Evolutionary conservation across 371 early-diverging fungal genomes (phyloP).

Genomic region (Apophysomyces elegans): DNA sequence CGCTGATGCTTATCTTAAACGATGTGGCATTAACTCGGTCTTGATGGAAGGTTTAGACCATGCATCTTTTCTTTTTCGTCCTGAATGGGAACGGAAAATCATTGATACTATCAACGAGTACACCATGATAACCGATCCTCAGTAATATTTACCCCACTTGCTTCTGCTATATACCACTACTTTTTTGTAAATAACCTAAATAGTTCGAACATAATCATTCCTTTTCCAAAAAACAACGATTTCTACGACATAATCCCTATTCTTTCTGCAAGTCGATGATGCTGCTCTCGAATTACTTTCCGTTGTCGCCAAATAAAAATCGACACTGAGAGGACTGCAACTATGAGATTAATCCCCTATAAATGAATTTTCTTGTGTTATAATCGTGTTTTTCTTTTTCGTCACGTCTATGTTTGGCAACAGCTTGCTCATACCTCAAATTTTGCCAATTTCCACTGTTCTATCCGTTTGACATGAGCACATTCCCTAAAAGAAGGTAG

Average conservation of each 20-base stretch:
- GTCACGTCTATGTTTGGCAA: neutral
- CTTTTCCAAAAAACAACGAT: conserved; percentile 21
- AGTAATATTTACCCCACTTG: neutral
- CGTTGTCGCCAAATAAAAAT: conserved; percentile 50
- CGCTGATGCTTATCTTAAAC: conserved; percentile 48
- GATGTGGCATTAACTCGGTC: conserved; percentile 44
- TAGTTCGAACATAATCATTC: conserved; percentile 23
- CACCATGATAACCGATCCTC: conserved; percentile 10
- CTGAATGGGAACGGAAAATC: conserved; percentile 45
- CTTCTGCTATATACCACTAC: neutral
- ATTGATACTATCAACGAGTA: conserved; percentile 33
- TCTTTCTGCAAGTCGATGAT: conserved; percentile 43
- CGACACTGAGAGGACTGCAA: conserved; percentile 36
- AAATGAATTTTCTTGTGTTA: neutral
- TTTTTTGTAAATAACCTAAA: neutral
- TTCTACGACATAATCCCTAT: conserved; percentile 33
- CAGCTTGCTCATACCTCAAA: conserved; percentile 37
- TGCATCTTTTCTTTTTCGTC: conserved; percentile 53
- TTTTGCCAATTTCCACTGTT: conserved; percentile 32
- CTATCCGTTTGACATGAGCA: conserved; percentile 44
- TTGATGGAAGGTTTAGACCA: conserved; percentile 60
- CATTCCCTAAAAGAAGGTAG: conserved; percentile 47
- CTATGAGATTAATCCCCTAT: conserved; percentile 34
- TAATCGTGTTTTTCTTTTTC: neutral
- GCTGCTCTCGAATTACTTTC: conserved; percentile 45